Evolutionary conservation across 768 basidiomycete species (phyloP), one percentile per base, ranked within the genome.

Genomic region (Pisolithus tinctorius): DNA sequence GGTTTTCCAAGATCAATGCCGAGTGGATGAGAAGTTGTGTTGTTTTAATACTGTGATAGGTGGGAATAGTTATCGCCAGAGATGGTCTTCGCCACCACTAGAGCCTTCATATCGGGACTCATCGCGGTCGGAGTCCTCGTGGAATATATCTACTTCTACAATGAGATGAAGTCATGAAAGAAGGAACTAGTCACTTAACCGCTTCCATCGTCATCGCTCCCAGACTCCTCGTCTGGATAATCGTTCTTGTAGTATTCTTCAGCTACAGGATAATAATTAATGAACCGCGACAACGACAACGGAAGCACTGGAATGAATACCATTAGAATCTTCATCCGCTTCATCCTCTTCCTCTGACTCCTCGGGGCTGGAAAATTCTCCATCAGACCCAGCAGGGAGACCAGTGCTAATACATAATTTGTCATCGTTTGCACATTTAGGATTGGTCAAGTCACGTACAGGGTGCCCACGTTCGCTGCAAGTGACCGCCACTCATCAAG

Each of bases 231-330:
- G 26, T 88, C 86, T 5, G 88, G 88, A 57, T 91, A 91, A 61
- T 91, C 88, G 53, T 91, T 91, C 59, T 80, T 87, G 67, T 88
- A 89, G 60, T 83, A 88, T 55, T 88, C 87, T 65, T 91, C 88
- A 16, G 83, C 88, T 89, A 58, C 5, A 48, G 7, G 43, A 39
- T 25, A 16, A 23, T 14, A 16, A n/a, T 14, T 27, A 44, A 14
- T 44, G 14, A 45, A 47, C 20, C 14, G n/a, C 1, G 5, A 17
- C n/a, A n/a, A n/a, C 3, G 41, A 38, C 38, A 34, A 43, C 27
- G 25, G 44, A 37, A 6, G 31, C n/a, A 37, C 27, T 17, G 25
- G 20, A 10, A 38, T 9, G 63, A 68, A 37, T 42, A 87, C 88
- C 86, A 66, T 91, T 91, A 0, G 88, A 91, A 58, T 91, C 89